Conservation (phyloP, 2,329 filamentous ascomycete species). For the Ophiostoma ulmi region DNA sequence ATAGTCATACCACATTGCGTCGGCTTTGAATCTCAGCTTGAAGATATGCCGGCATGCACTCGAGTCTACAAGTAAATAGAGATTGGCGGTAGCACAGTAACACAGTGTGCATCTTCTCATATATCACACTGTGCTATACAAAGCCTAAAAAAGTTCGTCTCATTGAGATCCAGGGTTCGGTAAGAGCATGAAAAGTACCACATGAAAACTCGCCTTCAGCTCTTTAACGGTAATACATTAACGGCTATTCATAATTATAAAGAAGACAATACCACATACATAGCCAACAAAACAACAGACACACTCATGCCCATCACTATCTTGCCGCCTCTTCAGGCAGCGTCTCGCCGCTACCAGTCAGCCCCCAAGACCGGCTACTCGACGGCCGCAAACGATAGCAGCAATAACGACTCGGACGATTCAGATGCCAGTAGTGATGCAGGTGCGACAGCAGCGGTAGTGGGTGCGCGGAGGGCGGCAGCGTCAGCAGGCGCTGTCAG, state of each 20-base stretch:
- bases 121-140: background rate
- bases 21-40: background rate
- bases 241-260: background rate
- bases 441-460: slow-evolving; percentile 35
- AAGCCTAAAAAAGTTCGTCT: slow-evolving; percentile 11
- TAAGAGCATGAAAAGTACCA: slow-evolving; percentile 9
- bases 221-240: background rate
- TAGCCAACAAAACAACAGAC: background rate
- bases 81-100: background rate
- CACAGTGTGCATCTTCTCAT: background rate
- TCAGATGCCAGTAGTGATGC: slow-evolving; percentile 36
- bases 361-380: background rate
- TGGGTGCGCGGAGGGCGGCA: slow-evolving; percentile 35
- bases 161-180: slow-evolving; percentile 1
- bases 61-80: background rate
- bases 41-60: too few relatives aligned
- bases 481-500: slow-evolving; percentile 12
- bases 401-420: slow-evolving; percentile 32
- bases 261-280: background rate
- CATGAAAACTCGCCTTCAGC: background rate
- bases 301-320: slow-evolving; percentile 46
- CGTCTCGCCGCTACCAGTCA: slow-evolving; percentile 27
- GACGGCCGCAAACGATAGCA: slow-evolving; percentile 12
- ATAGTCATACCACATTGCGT: too few relatives aligned
- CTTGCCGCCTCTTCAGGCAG: slow-evolving; percentile 38